Conservation (phyloP, 139 green algal species). For the Asterochloris erici region DNA sequence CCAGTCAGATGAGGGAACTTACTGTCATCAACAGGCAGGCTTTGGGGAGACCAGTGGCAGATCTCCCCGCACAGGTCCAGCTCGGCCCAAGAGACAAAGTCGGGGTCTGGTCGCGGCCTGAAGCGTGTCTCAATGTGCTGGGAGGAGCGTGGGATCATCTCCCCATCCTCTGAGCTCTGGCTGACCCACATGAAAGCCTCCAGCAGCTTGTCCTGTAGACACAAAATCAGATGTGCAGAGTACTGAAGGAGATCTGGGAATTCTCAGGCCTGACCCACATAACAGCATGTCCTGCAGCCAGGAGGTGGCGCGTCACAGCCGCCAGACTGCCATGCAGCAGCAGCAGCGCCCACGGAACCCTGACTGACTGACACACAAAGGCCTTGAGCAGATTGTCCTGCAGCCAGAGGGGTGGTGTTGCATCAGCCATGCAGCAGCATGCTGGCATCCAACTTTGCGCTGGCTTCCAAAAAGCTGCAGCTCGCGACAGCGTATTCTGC, state of each 20-base stretch:
- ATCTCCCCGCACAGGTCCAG: constrained; percentile 9
- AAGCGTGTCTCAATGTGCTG: constrained; percentile 13
- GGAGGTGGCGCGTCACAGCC: too few relatives aligned
- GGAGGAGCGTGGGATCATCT: background rate
- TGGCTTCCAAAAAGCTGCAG: background rate
- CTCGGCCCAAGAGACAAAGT: constrained; percentile 6
- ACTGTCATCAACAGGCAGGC: too few relatives aligned
- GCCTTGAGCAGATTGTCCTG: constrained; percentile 10
- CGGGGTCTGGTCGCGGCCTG: constrained; percentile 1
- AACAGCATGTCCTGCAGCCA: too few relatives aligned
- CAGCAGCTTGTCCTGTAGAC: constrained; percentile 1
- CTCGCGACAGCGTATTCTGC: background rate
- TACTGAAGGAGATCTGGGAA: too few relatives aligned
- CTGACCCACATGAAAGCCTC: constrained; percentile 15
- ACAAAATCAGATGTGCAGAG: background rate
- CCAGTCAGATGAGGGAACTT: too few relatives aligned
- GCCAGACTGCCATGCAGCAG: too few relatives aligned
- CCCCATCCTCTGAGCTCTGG: constrained; percentile 2
- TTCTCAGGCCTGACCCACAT: too few relatives aligned
- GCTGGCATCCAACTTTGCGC: too few relatives aligned
- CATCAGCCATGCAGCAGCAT: too few relatives aligned
- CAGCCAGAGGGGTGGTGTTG: background rate
- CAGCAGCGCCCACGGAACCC: background rate
- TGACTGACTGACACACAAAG: constrained; percentile 2
- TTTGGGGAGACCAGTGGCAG: background rate